phyloP scores from a whole-genome alignment of 2,329 filamentous ascomycete genomes.

The Diaporthe sp. region DNA sequence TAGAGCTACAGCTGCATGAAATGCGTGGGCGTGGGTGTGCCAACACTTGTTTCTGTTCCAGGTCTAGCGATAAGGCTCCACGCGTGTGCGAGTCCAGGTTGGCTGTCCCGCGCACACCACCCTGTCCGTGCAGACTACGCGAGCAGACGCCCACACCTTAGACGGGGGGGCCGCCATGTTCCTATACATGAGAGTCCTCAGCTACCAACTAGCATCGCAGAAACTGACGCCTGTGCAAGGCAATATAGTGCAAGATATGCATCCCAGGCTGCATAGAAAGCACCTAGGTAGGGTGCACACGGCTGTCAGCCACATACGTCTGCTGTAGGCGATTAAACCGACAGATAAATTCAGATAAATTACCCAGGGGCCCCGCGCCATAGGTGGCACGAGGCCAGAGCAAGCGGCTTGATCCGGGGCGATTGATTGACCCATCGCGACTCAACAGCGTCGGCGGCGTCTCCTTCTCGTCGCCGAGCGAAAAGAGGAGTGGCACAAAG shows the following conservation, averaged over 20 bases:
- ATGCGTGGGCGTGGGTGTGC: not conserved
- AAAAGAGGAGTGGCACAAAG: not conserved
- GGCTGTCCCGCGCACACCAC: not conserved
- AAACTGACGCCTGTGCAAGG: not conserved
- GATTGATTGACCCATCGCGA: slow-evolving; percentile 6
- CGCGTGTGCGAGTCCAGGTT: not conserved
- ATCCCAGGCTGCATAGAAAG: not conserved
- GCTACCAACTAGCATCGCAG: not conserved
- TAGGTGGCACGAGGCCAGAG: not conserved
- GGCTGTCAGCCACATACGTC: slow-evolving; percentile 6
- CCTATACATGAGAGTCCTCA: not conserved
- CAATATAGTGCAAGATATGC: not conserved
- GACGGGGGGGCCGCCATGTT: not conserved
- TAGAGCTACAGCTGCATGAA: not conserved
- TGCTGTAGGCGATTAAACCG: not conserved
- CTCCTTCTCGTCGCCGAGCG: not conserved
- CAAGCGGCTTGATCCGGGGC: not conserved
- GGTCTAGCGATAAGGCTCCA: slow-evolving; percentile 1
- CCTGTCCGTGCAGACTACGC: not conserved
- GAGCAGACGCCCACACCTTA: not conserved
- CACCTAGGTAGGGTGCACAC: not conserved
- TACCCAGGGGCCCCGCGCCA: not conserved
- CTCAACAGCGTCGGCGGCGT: slow-evolving; percentile 8
- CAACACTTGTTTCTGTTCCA: not conserved
- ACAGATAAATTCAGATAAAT: not conserved